phyloP scores from a whole-genome alignment of 495 filamentous ascomycete species.

The Aspergillus ostianus region DNA sequence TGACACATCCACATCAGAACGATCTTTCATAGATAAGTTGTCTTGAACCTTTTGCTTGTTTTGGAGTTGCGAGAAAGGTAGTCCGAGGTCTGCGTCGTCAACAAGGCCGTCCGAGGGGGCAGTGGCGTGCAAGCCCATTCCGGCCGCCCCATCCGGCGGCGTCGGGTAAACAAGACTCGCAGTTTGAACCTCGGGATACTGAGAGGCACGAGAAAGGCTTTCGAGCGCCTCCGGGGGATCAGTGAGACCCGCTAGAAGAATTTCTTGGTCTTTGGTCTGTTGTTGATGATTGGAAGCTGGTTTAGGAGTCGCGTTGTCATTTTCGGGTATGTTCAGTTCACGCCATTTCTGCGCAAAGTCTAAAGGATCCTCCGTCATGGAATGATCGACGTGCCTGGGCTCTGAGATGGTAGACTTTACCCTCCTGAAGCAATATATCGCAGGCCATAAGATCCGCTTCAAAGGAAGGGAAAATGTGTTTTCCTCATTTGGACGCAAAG shows the following conservation, averaged over 20 bases:
- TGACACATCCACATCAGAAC: constrained; percentile 21
- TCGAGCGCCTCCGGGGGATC: constrained; percentile 36
- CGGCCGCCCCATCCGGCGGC: constrained; percentile 71
- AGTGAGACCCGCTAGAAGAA: constrained; percentile 20
- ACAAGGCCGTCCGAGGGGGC: constrained; percentile 30
- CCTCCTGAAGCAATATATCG: constrained; percentile 45
- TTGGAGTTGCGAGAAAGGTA: constrained; percentile 12
- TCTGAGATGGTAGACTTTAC: constrained; percentile 22
- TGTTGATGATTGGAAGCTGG: constrained; percentile 40
- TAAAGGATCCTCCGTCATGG: constrained; percentile 54
- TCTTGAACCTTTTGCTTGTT: constrained; percentile 12
- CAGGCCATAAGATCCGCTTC: constrained; percentile 50
- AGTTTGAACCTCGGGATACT: constrained; percentile 50
- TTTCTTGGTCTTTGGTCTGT: constrained; percentile 19
- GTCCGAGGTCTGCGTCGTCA: constrained; percentile 28
- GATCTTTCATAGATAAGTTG: constrained; percentile 21
- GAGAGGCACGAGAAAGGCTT: constrained; percentile 48
- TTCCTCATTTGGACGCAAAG: constrained; percentile 34
- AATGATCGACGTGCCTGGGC: constrained; percentile 8
- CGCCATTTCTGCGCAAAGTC: constrained; percentile 70
- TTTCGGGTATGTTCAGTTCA: constrained; percentile 29
- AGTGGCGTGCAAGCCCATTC: constrained; percentile 27
- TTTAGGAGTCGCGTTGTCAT: constrained; percentile 22
- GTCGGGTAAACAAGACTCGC: constrained; percentile 79
- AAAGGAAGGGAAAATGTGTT: constrained; percentile 36